These are phyloP conservation scores for Camelina neglecta DNA, from an alignment of 345 rosid genomes.

Conservation along the genomic window DNA sequence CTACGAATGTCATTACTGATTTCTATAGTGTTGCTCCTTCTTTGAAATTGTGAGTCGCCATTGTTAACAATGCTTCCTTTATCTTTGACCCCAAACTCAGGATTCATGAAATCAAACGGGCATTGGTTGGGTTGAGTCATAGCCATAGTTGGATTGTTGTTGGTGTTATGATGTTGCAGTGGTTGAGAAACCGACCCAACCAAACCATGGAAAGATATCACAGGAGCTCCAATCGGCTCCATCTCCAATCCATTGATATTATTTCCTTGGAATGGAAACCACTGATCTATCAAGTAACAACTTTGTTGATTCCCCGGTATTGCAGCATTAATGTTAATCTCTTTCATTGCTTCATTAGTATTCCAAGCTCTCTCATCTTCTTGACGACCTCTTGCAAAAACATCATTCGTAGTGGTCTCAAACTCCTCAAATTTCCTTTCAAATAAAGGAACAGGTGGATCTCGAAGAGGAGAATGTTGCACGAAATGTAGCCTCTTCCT, in stretches of 20 bases:
- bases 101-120: constrained; percentile 5
- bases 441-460: too few relatives aligned
- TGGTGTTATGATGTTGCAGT: background rate
- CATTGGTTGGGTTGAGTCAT: background rate
- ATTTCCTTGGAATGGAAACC: background rate
- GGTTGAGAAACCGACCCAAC: constrained; percentile 1
- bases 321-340: too few relatives aligned
- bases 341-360: too few relatives aligned
- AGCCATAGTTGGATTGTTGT: background rate
- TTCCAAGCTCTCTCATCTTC: too few relatives aligned
- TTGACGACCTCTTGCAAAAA: too few relatives aligned
- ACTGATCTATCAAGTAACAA: constrained; percentile 26
- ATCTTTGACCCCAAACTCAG: background rate
- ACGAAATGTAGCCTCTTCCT: background rate
- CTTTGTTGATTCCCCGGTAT: background rate
- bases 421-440: too few relatives aligned
- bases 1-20: background rate
- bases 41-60: background rate
- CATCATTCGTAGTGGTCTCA: too few relatives aligned
- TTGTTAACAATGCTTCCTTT: background rate
- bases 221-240: background rate
- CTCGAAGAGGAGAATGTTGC: background rate
- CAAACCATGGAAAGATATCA: background rate
- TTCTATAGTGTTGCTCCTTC: background rate
- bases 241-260: constrained; percentile 2